phyloP scores from a whole-genome alignment of 1,284 basidiomycete genomes.

The Naganishia cerealis region DNA sequence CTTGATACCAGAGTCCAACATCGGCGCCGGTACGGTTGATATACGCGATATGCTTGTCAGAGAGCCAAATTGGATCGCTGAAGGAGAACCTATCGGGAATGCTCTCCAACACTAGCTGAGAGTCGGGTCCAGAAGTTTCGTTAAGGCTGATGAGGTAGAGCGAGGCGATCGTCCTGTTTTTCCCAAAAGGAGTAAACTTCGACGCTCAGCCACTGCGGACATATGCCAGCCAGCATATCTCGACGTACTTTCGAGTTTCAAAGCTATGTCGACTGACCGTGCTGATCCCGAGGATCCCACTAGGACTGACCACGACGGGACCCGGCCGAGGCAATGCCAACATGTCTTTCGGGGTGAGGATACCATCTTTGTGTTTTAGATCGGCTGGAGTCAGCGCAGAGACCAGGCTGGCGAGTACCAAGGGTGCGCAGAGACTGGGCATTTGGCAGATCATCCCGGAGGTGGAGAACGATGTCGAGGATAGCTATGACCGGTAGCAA shows the following conservation, averaged over 20 bases:
- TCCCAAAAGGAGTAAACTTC: neutral
- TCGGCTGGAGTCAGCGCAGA: slow-evolving; percentile 2
- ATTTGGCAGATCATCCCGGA: neutral
- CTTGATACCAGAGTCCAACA: slow-evolving; percentile 34
- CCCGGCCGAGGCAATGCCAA: slow-evolving; percentile 70
- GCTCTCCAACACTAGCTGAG: slow-evolving; percentile 2
- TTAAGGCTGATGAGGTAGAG: slow-evolving; percentile 59
- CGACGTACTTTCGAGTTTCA: slow-evolving; percentile 67
- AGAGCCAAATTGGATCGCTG: slow-evolving; percentile 48
- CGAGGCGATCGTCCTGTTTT: slow-evolving; percentile 65
- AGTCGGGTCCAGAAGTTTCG: slow-evolving; percentile 30
- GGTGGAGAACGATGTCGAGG: neutral
- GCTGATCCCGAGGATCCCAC: slow-evolving; percentile 67
- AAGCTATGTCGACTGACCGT: slow-evolving; percentile 69
- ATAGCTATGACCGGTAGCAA: no score
- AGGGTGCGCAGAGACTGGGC: neutral
- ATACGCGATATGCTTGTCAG: slow-evolving; percentile 47
- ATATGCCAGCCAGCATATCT: neutral
- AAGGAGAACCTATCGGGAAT: slow-evolving; percentile 38
- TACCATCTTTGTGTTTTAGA: slow-evolving; percentile 9
- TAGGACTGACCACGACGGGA: slow-evolving; percentile 63
- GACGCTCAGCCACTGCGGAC: neutral
- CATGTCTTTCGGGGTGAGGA: slow-evolving; percentile 72
- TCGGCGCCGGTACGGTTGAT: slow-evolving; percentile 43
- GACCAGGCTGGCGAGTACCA: slow-evolving; percentile 1